Evolutionary conservation across 1,284 basidiomycete genomes (phyloP).

Genomic region (Malassezia pachydermatis): DNA sequence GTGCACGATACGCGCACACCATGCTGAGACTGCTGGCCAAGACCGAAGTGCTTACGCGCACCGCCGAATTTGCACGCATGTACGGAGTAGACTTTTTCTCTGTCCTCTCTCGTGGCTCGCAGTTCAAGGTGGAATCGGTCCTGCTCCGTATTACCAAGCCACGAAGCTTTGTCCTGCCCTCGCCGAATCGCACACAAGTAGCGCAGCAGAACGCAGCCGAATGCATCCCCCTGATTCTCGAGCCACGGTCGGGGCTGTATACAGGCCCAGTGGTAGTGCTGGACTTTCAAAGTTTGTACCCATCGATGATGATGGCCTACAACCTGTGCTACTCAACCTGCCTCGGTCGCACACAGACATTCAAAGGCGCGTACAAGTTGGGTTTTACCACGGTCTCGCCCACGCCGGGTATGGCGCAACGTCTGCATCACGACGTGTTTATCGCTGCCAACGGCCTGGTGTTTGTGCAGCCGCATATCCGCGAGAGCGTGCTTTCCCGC

Average conservation of each 20-base stretch:
- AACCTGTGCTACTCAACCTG: constrained; percentile 67
- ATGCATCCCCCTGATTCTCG: constrained; percentile 85
- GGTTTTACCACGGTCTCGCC: constrained; percentile 65
- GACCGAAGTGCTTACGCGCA: constrained; percentile 41
- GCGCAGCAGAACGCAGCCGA: constrained; percentile 86
- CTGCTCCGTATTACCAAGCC: constrained; percentile 97
- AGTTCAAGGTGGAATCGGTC: constrained; percentile 97
- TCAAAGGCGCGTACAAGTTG: constrained; percentile 77
- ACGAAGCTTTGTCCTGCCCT: constrained; percentile 56
- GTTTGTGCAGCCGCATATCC: constrained; percentile 75
- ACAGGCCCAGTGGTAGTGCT: constrained; percentile 79
- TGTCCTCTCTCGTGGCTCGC: constrained; percentile 83
- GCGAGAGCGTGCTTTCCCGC: constrained; percentile 72
- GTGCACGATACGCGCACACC: constrained; percentile 25
- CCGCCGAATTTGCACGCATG: constrained; percentile 76
- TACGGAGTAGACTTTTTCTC: constrained; percentile 96
- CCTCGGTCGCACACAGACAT: constrained; percentile 71
- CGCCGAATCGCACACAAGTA: constrained; percentile 39
- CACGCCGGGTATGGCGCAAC: constrained; percentile 60
- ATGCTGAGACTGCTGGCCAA: constrained; percentile 35
- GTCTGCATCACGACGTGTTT: constrained; percentile 64
- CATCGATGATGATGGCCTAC: constrained; percentile 95
- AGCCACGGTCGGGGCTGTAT: constrained; percentile 85
- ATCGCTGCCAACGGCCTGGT: constrained; percentile 72
- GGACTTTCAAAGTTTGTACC: constrained; percentile 92